Percentiles rank a stretch among this genome's conserved stretches.
Evolutionary conservation across 176 grass and related monocot species (phyloP).

Genomic region (Hordeum vulgare): DNA sequence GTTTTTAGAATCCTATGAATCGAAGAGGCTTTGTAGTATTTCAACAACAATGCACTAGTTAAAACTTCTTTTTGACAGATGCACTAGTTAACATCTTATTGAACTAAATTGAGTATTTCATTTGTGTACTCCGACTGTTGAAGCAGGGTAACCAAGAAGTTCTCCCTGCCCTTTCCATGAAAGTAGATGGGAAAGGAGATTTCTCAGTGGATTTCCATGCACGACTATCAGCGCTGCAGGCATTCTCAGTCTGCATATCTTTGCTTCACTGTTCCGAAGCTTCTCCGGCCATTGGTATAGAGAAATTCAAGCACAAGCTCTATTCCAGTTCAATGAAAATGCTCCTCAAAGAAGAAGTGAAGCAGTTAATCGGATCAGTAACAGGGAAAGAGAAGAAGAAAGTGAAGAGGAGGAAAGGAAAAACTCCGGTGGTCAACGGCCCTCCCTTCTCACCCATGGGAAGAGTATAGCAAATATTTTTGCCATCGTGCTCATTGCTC

Average conservation of each 20-base stretch:
- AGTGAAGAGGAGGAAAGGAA: constrained; percentile 41
- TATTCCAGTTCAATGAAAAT: constrained; percentile 80
- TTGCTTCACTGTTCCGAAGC: constrained; percentile 75
- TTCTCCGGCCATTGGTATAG: constrained; percentile 46
- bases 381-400: constrained; percentile 75
- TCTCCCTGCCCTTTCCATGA: constrained; percentile 64
- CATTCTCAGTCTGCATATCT: constrained; percentile 86
- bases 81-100: background rate
- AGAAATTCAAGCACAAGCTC: constrained; percentile 65
- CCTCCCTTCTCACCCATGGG: constrained; percentile 85
- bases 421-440: constrained; percentile 42
- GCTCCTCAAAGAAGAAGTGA: constrained; percentile 89
- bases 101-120: background rate
- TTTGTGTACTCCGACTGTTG: no score
- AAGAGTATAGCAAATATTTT: constrained; percentile 53
- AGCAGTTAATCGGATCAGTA: constrained; percentile 74
- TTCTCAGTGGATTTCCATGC: constrained; percentile 86
- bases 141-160: constrained; percentile 84
- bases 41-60: background rate
- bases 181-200: constrained; percentile 44
- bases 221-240: constrained; percentile 66
- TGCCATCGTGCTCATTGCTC: background rate
- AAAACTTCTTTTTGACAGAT: background rate
- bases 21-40: no score
- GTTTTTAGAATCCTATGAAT: no score